These are phyloP conservation scores for Paecilomyces niveus DNA, from an alignment of 2,329 filamentous ascomycete genomes.

Conservation along the genomic window DNA sequence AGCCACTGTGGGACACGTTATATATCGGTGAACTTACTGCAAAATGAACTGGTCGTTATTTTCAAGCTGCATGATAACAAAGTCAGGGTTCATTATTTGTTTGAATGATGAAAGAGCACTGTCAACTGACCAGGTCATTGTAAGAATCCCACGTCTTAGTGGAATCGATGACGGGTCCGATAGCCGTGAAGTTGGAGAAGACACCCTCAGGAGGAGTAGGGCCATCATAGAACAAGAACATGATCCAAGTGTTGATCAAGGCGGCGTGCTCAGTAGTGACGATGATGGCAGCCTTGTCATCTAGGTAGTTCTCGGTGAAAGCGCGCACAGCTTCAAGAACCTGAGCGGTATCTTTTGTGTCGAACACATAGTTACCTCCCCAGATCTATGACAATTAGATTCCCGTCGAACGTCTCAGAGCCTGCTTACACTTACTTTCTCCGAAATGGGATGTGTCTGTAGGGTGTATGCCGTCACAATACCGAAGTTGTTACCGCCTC, in stretches of 20 bases:
- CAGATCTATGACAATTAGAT: slow-evolving; percentile 27
- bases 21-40: slow-evolving; percentile 9
- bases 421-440: slow-evolving; percentile 12
- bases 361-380: slow-evolving; percentile 42
- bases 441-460: slow-evolving; percentile 23
- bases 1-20: neutral
- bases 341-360: slow-evolving; percentile 27
- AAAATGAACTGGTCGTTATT: slow-evolving; percentile 36
- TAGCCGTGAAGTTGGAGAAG: slow-evolving; percentile 51
- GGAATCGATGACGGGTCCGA: slow-evolving; percentile 38
- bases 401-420: slow-evolving; percentile 5
- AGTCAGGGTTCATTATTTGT: neutral
- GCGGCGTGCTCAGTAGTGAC: slow-evolving; percentile 45
- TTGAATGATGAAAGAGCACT: neutral
- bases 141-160: slow-evolving; percentile 42
- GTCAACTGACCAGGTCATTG: slow-evolving; percentile 36
- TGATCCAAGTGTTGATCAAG: slow-evolving; percentile 48
- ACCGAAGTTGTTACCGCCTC: slow-evolving; percentile 39
- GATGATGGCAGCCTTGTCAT: slow-evolving; percentile 56
- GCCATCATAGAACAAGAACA: slow-evolving; percentile 60
- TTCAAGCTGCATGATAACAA: slow-evolving; percentile 17
- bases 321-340: slow-evolving; percentile 25
- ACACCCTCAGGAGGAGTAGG: slow-evolving; percentile 44
- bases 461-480: slow-evolving; percentile 36
- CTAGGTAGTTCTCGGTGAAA: slow-evolving; percentile 43